Base-by-base conservation (phyloP, 768 basidiomycete genomes). In the Daedaleopsis sinensis region DNA sequence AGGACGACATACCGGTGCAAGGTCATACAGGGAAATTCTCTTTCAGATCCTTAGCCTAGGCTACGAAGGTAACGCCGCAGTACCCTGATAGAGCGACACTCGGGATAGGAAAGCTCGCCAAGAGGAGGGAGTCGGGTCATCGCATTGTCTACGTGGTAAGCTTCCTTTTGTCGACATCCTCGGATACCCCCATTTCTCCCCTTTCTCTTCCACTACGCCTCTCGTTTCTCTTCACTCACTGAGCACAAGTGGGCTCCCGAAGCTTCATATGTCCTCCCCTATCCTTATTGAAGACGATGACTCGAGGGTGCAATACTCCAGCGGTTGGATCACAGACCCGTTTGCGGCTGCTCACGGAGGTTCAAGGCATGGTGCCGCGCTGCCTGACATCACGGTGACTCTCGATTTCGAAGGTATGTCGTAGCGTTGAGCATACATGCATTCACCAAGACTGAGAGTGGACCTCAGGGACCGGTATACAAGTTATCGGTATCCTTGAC, bases 401-500 rank as follows among this genome's bases (percentile, higher is more conserved):
- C 39, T 42, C 18, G 35, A 38, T 27, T n/a, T 53, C 37, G 18
- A 19, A 48, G 46, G n/a, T 19, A 11, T 10, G 19, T 48, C 18
- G 11, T 18, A 5, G 11, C 11, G 39, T n/a, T n/a, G n/a, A n/a
- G 10, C 39, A 3, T 42, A 13, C 39, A 4, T 5, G 39, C 18
- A 12, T 10, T 15, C 10, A 15, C 10, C 42, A 19, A 19, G 4
- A 43, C 10, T 43, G 42, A 19, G 15, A 3, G 21, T 7, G 13
- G 24, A 16, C 15, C 9, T 46, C 35, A 62, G 61, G 61, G 1
- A 62, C 61, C 6, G 56, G 61, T 10, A 52, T 62, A 7, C 56
- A 47, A 10, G 61, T 62, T 27, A 32, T 57, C 7, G 61, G 61
- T 12, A 57, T 51, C 6, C 56, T 62, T 16, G 61, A 51, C 7